A percentile compares a stretch with the other conserved stretches of the same genome.
Evolutionary conservation across 176 grass and related monocot genomes (phyloP).

Genomic region (Raddia distichophylla): DNA sequence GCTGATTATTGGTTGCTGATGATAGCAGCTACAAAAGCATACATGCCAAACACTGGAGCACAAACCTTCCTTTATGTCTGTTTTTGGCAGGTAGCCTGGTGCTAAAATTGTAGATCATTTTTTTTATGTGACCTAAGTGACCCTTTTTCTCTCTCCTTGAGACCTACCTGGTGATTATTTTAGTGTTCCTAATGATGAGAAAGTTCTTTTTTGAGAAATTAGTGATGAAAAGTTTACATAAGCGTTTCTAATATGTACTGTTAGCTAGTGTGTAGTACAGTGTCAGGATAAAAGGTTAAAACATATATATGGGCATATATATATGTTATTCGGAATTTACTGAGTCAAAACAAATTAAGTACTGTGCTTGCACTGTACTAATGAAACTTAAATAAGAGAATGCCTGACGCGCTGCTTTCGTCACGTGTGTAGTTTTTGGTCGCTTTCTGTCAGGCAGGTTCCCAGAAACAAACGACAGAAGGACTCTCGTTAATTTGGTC

Average conservation of each 20-base stretch:
- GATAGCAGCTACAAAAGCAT: background rate
- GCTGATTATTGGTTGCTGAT: background rate
- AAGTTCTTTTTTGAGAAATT: too few species aligned
- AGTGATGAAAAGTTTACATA: too few species aligned
- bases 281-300: too few species aligned
- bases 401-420: background rate
- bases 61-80: constrained; percentile 1
- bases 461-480: background rate
- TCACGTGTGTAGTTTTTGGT: background rate
- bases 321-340: background rate
- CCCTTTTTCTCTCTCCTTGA: background rate
- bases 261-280: too few species aligned
- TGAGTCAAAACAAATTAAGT: background rate
- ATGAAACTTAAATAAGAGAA: background rate
- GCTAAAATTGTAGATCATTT: constrained; percentile 30
- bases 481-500: background rate
- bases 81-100: constrained; percentile 36
- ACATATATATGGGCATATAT: background rate
- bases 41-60: background rate
- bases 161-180: background rate
- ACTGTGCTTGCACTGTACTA: background rate
- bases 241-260: too few species aligned
- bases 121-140: background rate
- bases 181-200: background rate
- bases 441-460: background rate